These are phyloP conservation scores for Smittium mucronatum DNA, from an alignment of 371 early-diverging fungal species.

Conservation along the genomic window DNA sequence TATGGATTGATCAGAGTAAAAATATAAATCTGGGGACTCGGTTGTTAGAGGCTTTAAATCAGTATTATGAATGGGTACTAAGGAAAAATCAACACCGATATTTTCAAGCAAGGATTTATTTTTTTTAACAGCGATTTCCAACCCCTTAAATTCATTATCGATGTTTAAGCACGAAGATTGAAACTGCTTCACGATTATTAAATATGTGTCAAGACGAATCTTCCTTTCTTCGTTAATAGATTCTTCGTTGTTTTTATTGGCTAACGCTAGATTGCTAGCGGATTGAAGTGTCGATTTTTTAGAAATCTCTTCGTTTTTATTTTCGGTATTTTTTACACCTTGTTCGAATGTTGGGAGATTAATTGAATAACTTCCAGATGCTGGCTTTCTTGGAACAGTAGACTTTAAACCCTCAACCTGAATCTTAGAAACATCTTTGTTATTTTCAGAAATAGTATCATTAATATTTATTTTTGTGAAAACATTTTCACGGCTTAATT, in stretches of 20 bases:
- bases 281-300: background rate
- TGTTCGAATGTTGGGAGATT: background rate
- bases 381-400: conserved; percentile 1
- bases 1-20: background rate
- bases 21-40: background rate
- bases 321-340: background rate
- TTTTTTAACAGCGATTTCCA: background rate
- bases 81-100: background rate
- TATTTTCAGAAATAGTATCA: background rate
- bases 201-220: background rate
- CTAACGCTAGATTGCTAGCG: no score
- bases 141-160: background rate
- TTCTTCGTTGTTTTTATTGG: background rate
- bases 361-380: conserved; percentile 2
- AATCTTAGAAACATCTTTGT: background rate
- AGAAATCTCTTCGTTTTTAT: background rate
- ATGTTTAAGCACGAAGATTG: background rate
- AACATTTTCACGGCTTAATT: background rate
- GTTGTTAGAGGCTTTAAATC: no score
- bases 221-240: conserved; percentile 1
- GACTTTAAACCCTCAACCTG: background rate
- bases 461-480: background rate
- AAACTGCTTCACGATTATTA: conserved; percentile 7
- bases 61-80: no score
- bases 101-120: background rate